These are phyloP conservation scores for Aspergillus neotritici DNA, from an alignment of 2,329 filamentous ascomycete species.

Conservation along the genomic window DNA sequence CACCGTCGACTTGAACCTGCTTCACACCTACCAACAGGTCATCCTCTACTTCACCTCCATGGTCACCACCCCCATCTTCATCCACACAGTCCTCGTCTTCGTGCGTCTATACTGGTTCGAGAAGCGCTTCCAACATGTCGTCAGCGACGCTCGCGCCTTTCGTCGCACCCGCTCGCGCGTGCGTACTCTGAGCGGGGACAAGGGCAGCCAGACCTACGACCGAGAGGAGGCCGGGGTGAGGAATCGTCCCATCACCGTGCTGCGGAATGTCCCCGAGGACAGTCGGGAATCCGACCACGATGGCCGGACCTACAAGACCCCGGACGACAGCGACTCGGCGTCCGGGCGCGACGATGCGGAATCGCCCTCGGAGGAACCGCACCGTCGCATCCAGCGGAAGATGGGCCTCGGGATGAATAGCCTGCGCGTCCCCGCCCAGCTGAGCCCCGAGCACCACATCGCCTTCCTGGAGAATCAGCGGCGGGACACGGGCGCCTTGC, in stretches of 20 bases:
- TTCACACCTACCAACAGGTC: slow-evolving; percentile 68
- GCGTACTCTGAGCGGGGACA: slow-evolving; percentile 45
- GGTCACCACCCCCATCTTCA: slow-evolving; percentile 74
- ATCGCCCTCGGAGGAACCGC: slow-evolving; percentile 14
- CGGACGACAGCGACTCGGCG: slow-evolving; percentile 23
- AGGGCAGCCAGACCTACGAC: slow-evolving; percentile 33
- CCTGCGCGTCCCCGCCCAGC: slow-evolving; percentile 48
- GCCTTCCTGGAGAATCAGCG: slow-evolving; percentile 82
- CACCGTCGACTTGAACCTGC: slow-evolving; percentile 59
- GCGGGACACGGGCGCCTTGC: slow-evolving; percentile 66
- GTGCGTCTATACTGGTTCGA: slow-evolving; percentile 97
- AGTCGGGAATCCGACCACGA: slow-evolving; percentile 15
- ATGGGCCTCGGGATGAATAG: slow-evolving; percentile 37
- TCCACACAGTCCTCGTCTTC: slow-evolving; percentile 82
- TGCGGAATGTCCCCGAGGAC: slow-evolving; percentile 31
- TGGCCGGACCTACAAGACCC: slow-evolving; percentile 13
- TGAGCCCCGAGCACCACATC: slow-evolving; percentile 71
- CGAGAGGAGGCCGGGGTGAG: slow-evolving; percentile 36
- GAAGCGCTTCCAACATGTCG: slow-evolving; percentile 83
- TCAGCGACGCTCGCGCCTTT: slow-evolving; percentile 62
- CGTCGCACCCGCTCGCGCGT: slow-evolving; percentile 61
- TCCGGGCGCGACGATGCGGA: slow-evolving; percentile 17
- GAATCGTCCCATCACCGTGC: slow-evolving; percentile 34
- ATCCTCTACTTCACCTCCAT: slow-evolving; percentile 66
- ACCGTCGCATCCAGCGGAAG: slow-evolving; percentile 5